Evolutionary conservation across 352 stramenopile genomes (phyloP), one percentile per base, ranked within the genome.

Genomic region (Phytophthora melonis): DNA sequence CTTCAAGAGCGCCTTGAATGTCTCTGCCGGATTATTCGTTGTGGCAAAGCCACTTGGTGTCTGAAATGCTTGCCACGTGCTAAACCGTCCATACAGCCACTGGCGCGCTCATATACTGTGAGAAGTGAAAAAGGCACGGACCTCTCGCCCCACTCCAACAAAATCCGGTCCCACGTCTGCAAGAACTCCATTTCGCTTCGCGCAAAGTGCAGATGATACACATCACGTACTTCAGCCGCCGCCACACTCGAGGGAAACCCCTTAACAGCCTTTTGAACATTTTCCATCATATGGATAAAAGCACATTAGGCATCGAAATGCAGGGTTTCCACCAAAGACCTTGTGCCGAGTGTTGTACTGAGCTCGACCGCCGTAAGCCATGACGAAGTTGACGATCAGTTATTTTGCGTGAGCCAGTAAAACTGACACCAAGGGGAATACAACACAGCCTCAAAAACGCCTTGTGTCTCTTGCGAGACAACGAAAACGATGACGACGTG

Each of bases 131-230:
- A 32, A 32, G 27, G 27, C 27, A 32, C 3, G 27, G 27, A 32
- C 5, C 27, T 32, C 27, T 32, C 27, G 6, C 23, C 27, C 27
- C 27, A 32, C 27, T 5, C 27, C 3, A 32, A 32, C 27, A 32
- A 32, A 32, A 32, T 32, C 27, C 27, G 27, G 27, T 21, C 41
- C 41, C 41, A 14, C 41, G 18, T 18, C 14, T 41, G 34, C 34
- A 41, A 14, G 34, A 16, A 49, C 41, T 18, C 13, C 11, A n/a
- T 32, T 32, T 32, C 27, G 6, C 18, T 21, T 49, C 18, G 41
- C 41, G 14, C 41, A 39, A 75, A 79, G 39, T 79, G 72, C 34
- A 73, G 54, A 32, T 75, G 39, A 67, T 79, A 75, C 16, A 75
- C 23, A 36, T 66, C 49, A 13, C 47, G 53, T 0, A 68, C n/a